Conservation (phyloP, 331 rosid species). For the Quercus lobata region DNA sequence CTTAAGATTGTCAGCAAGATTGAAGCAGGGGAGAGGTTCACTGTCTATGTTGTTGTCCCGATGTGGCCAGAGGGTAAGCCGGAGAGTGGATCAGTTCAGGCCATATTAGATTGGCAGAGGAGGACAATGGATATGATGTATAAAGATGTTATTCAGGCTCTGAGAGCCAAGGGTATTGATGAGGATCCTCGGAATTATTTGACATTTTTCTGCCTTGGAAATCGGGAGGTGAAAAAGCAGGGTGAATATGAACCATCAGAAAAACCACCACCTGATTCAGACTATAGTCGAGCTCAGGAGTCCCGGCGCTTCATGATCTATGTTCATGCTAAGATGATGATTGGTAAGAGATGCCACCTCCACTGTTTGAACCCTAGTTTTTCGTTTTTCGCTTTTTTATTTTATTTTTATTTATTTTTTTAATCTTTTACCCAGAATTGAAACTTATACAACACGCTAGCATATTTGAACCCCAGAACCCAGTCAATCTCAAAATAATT, state of each 20-base stretch:
- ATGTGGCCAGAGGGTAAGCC: slow-evolving; percentile 99
- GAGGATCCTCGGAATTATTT: slow-evolving; percentile 86
- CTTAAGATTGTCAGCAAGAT: slow-evolving; percentile 85
- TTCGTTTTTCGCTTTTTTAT: too few species aligned
- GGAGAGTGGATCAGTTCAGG: slow-evolving; percentile 89
- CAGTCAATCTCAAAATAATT: background rate
- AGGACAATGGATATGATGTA: slow-evolving; percentile 98
- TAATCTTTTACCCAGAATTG: too few species aligned
- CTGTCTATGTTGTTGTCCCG: slow-evolving; percentile 80
- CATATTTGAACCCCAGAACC: background rate
- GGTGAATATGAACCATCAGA: slow-evolving; percentile 88
- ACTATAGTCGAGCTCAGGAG: slow-evolving; percentile 66
- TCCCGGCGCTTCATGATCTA: slow-evolving; percentile 93
- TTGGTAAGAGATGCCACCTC: slow-evolving; percentile 42
- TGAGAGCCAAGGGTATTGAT: slow-evolving; percentile 53
- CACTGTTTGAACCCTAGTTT: background rate
- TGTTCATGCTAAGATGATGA: slow-evolving; percentile 98
- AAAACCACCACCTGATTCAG: slow-evolving; percentile 68
- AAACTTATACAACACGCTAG: background rate
- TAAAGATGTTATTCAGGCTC: slow-evolving; percentile 53
- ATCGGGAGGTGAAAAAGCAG: slow-evolving; percentile 70
- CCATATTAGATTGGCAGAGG: slow-evolving; percentile 95
- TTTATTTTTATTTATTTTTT: too few species aligned
- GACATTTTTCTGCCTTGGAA: slow-evolving; percentile 96
- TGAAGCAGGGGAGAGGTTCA: slow-evolving; percentile 81